Evolutionary conservation across 2,329 filamentous ascomycete genomes (phyloP), one percentile per base, ranked within the genome.

Genomic region (Trichoderma asperellum): DNA sequence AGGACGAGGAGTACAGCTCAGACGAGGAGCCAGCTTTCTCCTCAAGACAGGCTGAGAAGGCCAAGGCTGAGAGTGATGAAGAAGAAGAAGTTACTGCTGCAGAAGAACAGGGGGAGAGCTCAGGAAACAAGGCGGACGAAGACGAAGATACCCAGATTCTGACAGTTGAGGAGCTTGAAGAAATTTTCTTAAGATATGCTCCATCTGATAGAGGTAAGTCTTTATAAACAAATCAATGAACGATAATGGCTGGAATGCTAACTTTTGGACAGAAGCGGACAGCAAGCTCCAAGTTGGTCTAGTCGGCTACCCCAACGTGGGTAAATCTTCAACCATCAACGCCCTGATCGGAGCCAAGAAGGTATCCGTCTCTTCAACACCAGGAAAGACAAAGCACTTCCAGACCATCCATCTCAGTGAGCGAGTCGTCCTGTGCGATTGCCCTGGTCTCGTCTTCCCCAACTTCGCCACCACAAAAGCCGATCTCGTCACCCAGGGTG

Each of bases 301-400:
- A 24, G 96, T 99, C 47, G 96, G 96, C 70, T 99, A 99, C 81
- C 96, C 96, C 76, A 99, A 99, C 83, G 96, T 99, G 72, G 96
- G 96, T 82, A 99, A 99, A 83, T 99, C 96, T 1, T 97, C 94
- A 60, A 99, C 96, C 18, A 99, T 99, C 86, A 99, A 99, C 83
- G 95, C 96, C 53, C 87, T 99, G n/a, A 94, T 98, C 70, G 96
- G 96, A 62, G 91, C 96, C 68, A 99, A 98, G 84, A 99, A 98
- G 83, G 96, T 99, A 6, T 98, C 95, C 0, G 96, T 99, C 49
- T 99, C 96, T 18, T 91, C 95, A 16, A 99, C 96, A 1, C 96
- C 96, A 4, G 96, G 96, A 79, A 99, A 99, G 83, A 99, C 96
- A 16, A 99, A 99, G 84, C 96, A 99, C 77, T 99, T 99, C 83